Evolutionary conservation across 257 asterid genomes (phyloP), one percentile per base, ranked within the genome.

Genomic region (Petrea volubilis): DNA sequence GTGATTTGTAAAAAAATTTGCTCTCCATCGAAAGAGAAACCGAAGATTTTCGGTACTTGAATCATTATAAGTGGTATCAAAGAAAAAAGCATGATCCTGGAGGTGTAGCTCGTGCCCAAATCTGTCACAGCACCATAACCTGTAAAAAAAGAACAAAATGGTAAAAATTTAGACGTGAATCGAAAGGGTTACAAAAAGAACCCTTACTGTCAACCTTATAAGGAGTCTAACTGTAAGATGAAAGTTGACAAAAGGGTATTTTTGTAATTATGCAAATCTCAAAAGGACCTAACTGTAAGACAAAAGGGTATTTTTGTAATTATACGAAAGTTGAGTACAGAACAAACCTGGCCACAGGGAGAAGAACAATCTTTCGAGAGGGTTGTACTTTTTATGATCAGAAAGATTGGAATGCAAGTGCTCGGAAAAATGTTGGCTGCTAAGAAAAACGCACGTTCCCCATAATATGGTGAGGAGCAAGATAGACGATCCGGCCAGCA

Each of bases 401-500:
- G 81, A 71, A 59, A 58, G 38, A 60, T 53, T 55, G 6, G 43
- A 50, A 46, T 57, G 33, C 18, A 28, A 47, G 10, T 41, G 57
- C 9, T 14, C 28, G 18, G 76, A 66, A 27, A 76, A 74, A 20
- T 71, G 17, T 65, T 77, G 81, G 29, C 79, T 65, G 20, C 79
- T 90, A 66, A 87, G 74, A 14, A 87, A 47, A 9, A 85, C 70
- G 72, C 93, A 83, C 24, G 88, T 87, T 28, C 93, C 93, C 93
- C 93, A 87, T 15, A 87, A 20, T 36, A 87, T 9, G 0, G 90
- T 83, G 29, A 89, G 94, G 43, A 82, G 86, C 60, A 87, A 70
- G 70, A 85, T 87, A 3, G 93, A 83, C 29, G 96, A 83, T 64
- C 94, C 96, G 64, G 96, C 94, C 3, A 87, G 82, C 64, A 89